Base-by-base conservation (phyloP, 2,329 filamentous ascomycete genomes). In the Sphaerostilbella broomeana region DNA sequence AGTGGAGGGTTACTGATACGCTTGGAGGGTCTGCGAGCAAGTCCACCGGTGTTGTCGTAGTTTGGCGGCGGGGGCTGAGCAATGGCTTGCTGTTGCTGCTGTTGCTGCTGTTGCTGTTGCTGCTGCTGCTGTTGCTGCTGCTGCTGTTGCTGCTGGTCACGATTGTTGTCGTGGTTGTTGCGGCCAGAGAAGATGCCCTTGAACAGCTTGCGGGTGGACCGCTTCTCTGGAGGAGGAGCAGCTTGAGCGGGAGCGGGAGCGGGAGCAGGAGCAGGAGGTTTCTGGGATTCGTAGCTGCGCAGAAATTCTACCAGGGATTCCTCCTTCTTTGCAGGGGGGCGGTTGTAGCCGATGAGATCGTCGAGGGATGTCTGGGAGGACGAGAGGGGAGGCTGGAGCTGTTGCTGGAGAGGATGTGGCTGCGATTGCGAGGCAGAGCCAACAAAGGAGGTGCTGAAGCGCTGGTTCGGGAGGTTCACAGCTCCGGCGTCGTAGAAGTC, bases 11-110 rank as follows among this genome's bases (percentile, higher is more conserved):
- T 67, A 67, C 72, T 73, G 56, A 72, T 61, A 52, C 75, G 68
- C 63, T 76, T 79, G 30, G 77, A 81, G 21, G 70, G 66, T 49
- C 73, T 66, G 47, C 75, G 75, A 48, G 60, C 65, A 33, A 78
- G 58, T 35, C 68, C 67, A 33, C 59, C 48, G 43, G 63, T 64
- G 52, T 70, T 72, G 53, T 73, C 70, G 65, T 74, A 71, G 53
- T 52, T 38, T 53, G 57, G 33, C 58, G 55, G 31, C 53, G 52
- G 32, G 47, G 47, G 22, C 48, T 49, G 17, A 8, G 28, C 16
- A 13, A 13, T 5, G n/a, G 30, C 12, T 6, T 11, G 11, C 6
- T 11, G 25, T 11, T 13, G 11, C 6, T 13, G 11, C 12, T 28
- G 25, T n/a, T 33, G 30, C 30, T 18, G 30, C 18, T 33, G n/a